Evolutionary conservation across 352 stramenopile genomes (phyloP).

Genomic region (Globisporangium takayamanum): DNA sequence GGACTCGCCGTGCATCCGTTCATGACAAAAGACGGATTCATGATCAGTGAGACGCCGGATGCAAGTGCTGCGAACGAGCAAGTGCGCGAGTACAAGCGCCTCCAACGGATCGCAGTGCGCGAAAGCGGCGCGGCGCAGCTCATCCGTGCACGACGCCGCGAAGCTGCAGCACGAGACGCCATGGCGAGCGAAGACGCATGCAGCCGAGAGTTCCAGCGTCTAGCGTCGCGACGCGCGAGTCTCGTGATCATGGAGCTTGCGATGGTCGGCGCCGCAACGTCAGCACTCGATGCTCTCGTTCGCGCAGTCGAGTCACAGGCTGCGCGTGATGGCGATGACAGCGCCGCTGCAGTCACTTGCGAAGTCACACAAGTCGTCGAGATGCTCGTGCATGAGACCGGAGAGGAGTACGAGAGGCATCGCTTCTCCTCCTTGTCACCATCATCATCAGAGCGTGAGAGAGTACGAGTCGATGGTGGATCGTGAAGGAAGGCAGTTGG

Average conservation of each 20-base stretch:
- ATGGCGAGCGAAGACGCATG: slow-evolving; percentile 29
- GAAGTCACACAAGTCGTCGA: background rate
- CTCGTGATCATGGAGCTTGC: slow-evolving; percentile 10
- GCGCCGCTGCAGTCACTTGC: background rate
- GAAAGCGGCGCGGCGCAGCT: slow-evolving; percentile 35
- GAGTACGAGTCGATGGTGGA: background rate
- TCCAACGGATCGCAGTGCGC: slow-evolving; percentile 37
- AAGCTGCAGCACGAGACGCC: slow-evolving; percentile 9
- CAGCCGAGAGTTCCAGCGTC: slow-evolving; percentile 3
- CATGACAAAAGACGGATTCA: slow-evolving; percentile 44
- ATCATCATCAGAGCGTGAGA: too few relatives aligned
- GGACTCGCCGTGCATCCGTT: slow-evolving; percentile 42
- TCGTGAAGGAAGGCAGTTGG: too few relatives aligned
- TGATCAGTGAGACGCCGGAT: slow-evolving; percentile 37
- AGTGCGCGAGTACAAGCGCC: slow-evolving; percentile 18
- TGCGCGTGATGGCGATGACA: background rate
- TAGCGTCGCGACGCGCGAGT: slow-evolving; percentile 1
- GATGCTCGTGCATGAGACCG: too few relatives aligned
- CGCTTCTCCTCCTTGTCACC: too few relatives aligned
- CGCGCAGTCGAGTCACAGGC: background rate
- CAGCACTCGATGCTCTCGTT: slow-evolving; percentile 6
- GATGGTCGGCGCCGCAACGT: slow-evolving; percentile 9
- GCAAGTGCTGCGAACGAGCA: slow-evolving; percentile 18
- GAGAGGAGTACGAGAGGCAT: too few relatives aligned
- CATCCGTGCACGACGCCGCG: slow-evolving; percentile 18